Evolutionary conservation across 371 early-diverging fungal species (phyloP).

Genomic region (Gilbertella persicaria): DNA sequence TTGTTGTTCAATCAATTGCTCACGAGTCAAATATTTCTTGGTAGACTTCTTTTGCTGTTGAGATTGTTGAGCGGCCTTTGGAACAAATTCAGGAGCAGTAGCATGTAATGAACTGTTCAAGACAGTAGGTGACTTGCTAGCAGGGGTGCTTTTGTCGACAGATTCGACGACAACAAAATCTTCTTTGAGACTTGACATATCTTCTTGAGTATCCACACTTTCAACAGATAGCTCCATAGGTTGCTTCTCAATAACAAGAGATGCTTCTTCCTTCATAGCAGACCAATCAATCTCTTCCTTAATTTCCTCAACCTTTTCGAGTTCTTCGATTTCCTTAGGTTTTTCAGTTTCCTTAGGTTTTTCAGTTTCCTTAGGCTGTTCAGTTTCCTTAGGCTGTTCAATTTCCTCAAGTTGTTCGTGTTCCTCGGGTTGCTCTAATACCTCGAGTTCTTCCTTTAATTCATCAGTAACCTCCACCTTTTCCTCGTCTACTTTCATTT

Average conservation of each 20-base stretch:
- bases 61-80: constrained; percentile 5
- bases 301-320: too few species aligned
- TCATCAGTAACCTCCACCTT: neutral
- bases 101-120: constrained; percentile 4
- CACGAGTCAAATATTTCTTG: constrained; percentile 37
- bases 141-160: neutral
- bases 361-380: too few species aligned
- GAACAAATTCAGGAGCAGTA: constrained; percentile 24
- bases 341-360: too few species aligned
- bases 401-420: too few species aligned
- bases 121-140: neutral
- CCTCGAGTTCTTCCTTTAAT: too few species aligned
- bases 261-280: neutral
- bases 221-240: constrained; percentile 1
- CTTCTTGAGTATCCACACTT: neutral
- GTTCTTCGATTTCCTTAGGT: too few species aligned
- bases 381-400: too few species aligned
- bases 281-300: too few species aligned
- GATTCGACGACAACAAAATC: neutral
- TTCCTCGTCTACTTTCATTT: neutral
- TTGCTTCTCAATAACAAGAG: neutral
- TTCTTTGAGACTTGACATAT: neutral
- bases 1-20: constrained; percentile 41
- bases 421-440: neutral
- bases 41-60: constrained; percentile 3